phyloP scores from a whole-genome alignment of 1,284 basidiomycete genomes.

The Pyrrhoderma lamaoense region DNA sequence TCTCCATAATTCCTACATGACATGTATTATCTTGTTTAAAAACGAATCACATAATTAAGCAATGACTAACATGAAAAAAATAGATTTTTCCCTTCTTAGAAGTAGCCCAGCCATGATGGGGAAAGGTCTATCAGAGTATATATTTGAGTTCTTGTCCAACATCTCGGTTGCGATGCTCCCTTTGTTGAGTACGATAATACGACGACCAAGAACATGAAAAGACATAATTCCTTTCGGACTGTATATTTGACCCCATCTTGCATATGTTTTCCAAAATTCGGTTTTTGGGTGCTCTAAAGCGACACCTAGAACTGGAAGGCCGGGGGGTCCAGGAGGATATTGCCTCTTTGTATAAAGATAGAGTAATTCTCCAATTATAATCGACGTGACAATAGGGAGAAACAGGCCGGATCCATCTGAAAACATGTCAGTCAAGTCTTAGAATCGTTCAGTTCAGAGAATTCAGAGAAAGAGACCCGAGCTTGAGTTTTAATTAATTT shows the following conservation, averaged over 20 bases:
- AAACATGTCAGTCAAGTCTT: too few species aligned
- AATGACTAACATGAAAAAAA: slow-evolving; percentile 15
- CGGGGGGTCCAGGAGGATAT: slow-evolving; percentile 32
- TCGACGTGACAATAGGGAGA: too few species aligned
- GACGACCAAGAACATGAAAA: background rate
- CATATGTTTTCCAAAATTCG: slow-evolving; percentile 34
- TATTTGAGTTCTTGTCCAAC: slow-evolving; percentile 16
- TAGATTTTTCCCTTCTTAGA: slow-evolving; percentile 10
- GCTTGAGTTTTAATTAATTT: too few species aligned
- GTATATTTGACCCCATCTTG: slow-evolving; percentile 30
- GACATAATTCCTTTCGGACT: slow-evolving; percentile 19
- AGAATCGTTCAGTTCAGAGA: too few species aligned
- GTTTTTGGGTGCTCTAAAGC: slow-evolving; percentile 23
- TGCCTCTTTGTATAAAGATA: background rate
- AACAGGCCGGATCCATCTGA: too few species aligned
- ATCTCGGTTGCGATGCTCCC: slow-evolving; percentile 15
- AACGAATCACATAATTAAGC: background rate
- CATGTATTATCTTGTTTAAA: background rate
- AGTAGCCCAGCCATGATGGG: slow-evolving; percentile 13
- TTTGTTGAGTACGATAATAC: slow-evolving; percentile 20
- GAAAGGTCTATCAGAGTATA: slow-evolving; percentile 17
- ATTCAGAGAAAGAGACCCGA: too few species aligned
- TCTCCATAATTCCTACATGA: background rate
- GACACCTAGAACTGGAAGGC: slow-evolving; percentile 27
- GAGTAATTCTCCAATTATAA: too few species aligned